phyloP scores from a whole-genome alignment of 257 asterid species.

The Capsicum rhomboideum region DNA sequence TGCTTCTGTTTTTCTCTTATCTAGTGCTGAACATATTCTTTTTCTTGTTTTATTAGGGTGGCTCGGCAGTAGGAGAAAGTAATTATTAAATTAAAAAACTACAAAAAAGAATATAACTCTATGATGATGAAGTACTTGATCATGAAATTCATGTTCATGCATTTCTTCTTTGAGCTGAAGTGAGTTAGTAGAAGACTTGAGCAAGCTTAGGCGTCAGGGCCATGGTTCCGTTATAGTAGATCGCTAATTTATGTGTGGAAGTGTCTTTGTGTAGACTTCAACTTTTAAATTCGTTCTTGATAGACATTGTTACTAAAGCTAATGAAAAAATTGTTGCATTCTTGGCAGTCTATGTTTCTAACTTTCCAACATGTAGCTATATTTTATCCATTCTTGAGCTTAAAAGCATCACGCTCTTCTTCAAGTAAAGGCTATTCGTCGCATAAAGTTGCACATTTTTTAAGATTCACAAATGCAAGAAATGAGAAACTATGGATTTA shows the following conservation, averaged over 20 bases:
- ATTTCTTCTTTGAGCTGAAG: background rate
- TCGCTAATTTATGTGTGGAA: background rate
- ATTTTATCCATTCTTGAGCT: background rate
- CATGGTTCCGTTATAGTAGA: background rate
- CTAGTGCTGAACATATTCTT: background rate
- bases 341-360: background rate
- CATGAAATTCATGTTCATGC: background rate
- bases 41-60: background rate
- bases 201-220: background rate
- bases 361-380: background rate
- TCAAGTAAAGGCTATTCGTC: background rate
- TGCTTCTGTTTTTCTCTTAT: background rate
- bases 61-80: background rate
- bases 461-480: background rate
- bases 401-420: background rate
- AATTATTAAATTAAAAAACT: background rate
- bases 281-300: background rate
- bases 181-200: background rate
- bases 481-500: background rate
- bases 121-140: background rate
- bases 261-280: background rate
- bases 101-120: background rate
- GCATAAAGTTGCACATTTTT: background rate
- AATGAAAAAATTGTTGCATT: background rate
- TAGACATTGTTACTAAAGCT: background rate